A percentile compares a stretch with the other conserved stretches of the same genome.
Conservation (phyloP, 495 filamentous ascomycete genomes). For the Lepidopterella palustris region DNA sequence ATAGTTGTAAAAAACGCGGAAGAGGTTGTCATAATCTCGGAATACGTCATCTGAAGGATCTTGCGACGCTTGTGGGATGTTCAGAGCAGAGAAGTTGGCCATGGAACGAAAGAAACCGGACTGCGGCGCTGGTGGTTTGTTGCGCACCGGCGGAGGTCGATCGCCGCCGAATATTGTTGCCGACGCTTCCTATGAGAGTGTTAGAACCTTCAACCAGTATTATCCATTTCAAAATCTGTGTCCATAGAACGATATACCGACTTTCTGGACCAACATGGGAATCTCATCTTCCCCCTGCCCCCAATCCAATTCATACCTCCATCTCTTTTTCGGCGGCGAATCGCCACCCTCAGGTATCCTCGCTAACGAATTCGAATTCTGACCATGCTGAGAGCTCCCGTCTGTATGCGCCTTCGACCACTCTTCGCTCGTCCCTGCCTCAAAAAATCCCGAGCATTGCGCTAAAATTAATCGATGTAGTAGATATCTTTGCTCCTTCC, state of each 20-base stretch:
- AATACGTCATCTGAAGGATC: constrained; percentile 61
- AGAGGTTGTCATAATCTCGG: constrained; percentile 87
- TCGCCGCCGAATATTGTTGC: constrained; percentile 47
- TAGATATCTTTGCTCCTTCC: constrained; percentile 74
- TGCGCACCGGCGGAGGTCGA: constrained; percentile 42
- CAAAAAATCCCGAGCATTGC: constrained; percentile 88
- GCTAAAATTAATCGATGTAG: constrained; percentile 78
- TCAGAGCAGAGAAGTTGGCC: constrained; percentile 63
- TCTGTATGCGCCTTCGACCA: constrained; percentile 62
- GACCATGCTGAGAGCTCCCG: constrained; percentile 50
- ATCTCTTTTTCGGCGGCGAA: constrained; percentile 49
- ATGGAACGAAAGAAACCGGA: constrained; percentile 79
- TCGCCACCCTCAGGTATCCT: constrained; percentile 36
- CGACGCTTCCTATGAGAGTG: constrained; percentile 16
- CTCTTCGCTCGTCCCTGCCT: constrained; percentile 78
- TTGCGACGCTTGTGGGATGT: constrained; percentile 42
- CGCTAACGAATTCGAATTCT: constrained; percentile 23
- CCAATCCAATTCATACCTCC: constrained; percentile 83
- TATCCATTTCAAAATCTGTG: neutral
- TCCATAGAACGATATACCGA: constrained; percentile 27
- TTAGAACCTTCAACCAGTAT: neutral
- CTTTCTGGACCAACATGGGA: constrained; percentile 83
- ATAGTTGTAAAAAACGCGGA: constrained; percentile 90
- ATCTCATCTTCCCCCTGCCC: constrained; percentile 65
- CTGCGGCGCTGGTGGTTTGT: constrained; percentile 49